A percentile compares a stretch with the other conserved stretches of the same genome.
Evolutionary conservation across 1,284 basidiomycete species (phyloP).

Genomic region (Pseudozyma tsukubaensis): DNA sequence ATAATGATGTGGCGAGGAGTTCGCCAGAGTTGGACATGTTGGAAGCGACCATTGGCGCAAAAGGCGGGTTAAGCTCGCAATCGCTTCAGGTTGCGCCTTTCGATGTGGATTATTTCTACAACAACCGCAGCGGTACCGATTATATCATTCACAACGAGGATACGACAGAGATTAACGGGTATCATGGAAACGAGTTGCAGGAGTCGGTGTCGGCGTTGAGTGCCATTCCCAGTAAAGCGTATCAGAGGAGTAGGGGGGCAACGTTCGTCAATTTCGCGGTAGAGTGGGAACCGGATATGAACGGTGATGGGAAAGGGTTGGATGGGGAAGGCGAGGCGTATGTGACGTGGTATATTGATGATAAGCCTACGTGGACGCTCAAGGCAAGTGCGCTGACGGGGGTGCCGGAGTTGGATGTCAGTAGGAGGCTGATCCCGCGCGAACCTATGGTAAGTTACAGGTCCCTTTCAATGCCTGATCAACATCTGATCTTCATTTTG

Average conservation of each 20-base stretch:
- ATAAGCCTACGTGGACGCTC: conserved; percentile 59
- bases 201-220: conserved; percentile 58
- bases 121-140: conserved; percentile 21
- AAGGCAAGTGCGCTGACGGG: conserved; percentile 28
- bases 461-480: too few species aligned
- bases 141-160: conserved; percentile 43
- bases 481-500: too few species aligned
- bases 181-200: conserved; percentile 59
- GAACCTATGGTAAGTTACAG: conserved; percentile 51
- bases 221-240: conserved; percentile 50
- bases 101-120: conserved; percentile 57
- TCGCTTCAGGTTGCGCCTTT: conserved; percentile 67
- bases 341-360: conserved; percentile 62
- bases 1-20: conserved; percentile 55
- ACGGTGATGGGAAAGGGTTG: conserved; percentile 45
- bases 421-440: conserved; percentile 46
- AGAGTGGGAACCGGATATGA: conserved; percentile 65
- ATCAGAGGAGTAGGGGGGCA: conserved; percentile 13
- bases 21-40: conserved; percentile 67
- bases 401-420: conserved; percentile 38
- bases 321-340: conserved; percentile 63
- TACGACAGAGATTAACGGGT: conserved; percentile 53
- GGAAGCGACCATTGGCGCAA: conserved; percentile 72
- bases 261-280: conserved; percentile 55
- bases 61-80: conserved; percentile 49